Base-by-base conservation (phyloP, 148 eudicot species). In the Pharnaceum exiguum region DNA sequence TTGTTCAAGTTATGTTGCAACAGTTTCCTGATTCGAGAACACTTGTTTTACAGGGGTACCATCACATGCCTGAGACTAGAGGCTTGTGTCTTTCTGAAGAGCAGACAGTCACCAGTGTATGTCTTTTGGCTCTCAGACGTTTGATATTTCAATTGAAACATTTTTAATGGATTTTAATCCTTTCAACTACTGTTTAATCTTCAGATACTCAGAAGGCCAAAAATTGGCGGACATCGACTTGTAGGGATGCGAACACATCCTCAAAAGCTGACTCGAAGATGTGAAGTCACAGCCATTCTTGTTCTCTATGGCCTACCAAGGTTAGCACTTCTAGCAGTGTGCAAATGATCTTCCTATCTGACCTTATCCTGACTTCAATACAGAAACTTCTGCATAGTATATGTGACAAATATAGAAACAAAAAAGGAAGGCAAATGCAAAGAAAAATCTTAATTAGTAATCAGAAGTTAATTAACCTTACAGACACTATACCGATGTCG, bases 11-110 rank as follows among this genome's bases (percentile, higher is more conserved):
- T 38, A 23, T 25, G 37, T 18, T 37, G 23, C 18, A 59, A 9
- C 21, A 51, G 11, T 39, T 29, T 38, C 51, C 55, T 32, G 46
- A 57, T 62, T 25, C 27, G 23, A 18, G 25, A 38, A 26, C 38
- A 1, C 31, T 24, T 46, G 7, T 32, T 57, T 69, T 69, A 33
- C 66, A 93, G 98, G 99, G 95, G 15, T 76, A 70, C 71, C 99
- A 94, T 76, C 99, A 89, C 75, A 74, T 89, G 96, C 96, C 99
- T 4, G 99, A 94, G 71, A 89, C 99, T 57, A 86, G 99, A 70
- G 99, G 99, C 23, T 80, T 94, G 46, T 94, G 99, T 77, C 87
- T 94, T 59, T 94, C 99, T 6, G 99, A 94, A 74, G 99, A 93
- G 80, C 99, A 89, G 77, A 94, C 95, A 33, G 95, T 94, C 62